Conservation (phyloP, 495 filamentous ascomycete species). For the Penicillium paradoxum region DNA sequence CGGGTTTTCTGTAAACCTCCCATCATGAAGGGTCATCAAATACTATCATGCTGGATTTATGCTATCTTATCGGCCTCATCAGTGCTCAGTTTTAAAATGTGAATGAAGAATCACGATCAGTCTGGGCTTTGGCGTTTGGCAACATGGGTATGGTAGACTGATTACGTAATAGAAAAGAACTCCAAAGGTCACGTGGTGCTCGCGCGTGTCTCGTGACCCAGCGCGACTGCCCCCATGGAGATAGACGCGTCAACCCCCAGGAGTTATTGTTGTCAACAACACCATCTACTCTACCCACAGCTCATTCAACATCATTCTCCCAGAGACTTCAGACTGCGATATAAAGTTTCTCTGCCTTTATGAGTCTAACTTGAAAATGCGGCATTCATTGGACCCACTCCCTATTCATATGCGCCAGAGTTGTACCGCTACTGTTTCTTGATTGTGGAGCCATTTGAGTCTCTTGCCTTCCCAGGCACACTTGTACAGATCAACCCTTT, state of each 20-base stretch:
- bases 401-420: conserved; percentile 17
- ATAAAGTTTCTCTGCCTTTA: conserved; percentile 1
- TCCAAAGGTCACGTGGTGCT: neutral
- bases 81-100: neutral
- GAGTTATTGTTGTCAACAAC: conserved; percentile 16
- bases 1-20: conserved; percentile 15
- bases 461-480: conserved; percentile 29
- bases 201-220: conserved; percentile 23
- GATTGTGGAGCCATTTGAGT: conserved; percentile 19
- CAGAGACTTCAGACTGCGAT: neutral
- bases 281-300: conserved; percentile 19
- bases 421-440: conserved; percentile 11
- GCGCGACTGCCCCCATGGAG: conserved; percentile 7
- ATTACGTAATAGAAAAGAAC: conserved; percentile 5
- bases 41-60: neutral
- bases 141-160: neutral
- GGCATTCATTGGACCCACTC: conserved; percentile 20
- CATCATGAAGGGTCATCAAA: conserved; percentile 22
- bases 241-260: conserved; percentile 1
- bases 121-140: conserved; percentile 6
- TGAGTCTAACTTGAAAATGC: conserved; percentile 9
- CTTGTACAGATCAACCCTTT: conserved; percentile 33
- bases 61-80: neutral
- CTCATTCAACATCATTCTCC: conserved; percentile 1
- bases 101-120: conserved; percentile 1